These are phyloP conservation scores for Botrytis tulipae DNA, from an alignment of 2,329 filamentous ascomycete species.

Conservation along the genomic window DNA sequence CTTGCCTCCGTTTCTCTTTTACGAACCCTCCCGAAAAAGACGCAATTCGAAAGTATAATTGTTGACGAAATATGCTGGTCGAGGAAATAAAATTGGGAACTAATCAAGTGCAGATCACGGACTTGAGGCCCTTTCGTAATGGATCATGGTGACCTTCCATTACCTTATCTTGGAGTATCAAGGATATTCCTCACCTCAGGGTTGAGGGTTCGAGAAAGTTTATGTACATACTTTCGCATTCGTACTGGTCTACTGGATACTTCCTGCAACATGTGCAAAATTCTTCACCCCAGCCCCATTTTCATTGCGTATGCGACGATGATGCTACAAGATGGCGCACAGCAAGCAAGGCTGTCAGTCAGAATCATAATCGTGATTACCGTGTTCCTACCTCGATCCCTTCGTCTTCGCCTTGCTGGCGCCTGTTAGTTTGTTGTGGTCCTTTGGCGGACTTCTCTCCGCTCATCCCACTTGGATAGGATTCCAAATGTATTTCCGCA, in stretches of 20 bases:
- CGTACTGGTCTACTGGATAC: conserved; percentile 7
- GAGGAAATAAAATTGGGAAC: not conserved
- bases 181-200: conserved; percentile 18
- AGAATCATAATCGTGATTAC: not conserved
- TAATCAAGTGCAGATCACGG: conserved; percentile 15
- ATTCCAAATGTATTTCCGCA: conserved; percentile 12
- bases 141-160: conserved; percentile 8
- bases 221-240: conserved; percentile 11
- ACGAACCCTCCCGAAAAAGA: not conserved
- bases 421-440: conserved; percentile 8
- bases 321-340: not conserved
- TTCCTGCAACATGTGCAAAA: conserved; percentile 17
- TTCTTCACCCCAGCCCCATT: conserved; percentile 16
- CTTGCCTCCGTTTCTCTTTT: conserved; percentile 13
- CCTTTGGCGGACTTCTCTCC: conserved; percentile 1
- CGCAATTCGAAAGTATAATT: conserved; percentile 15
- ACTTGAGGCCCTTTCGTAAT: conserved; percentile 12
- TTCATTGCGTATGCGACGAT: conserved; percentile 16
- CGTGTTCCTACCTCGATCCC: not conserved
- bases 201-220: conserved; percentile 12
- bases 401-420: conserved; percentile 10
- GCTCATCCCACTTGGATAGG: conserved; percentile 7
- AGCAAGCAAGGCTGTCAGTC: conserved; percentile 4
- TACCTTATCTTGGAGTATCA: conserved; percentile 21
- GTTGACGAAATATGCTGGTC: conserved; percentile 12